Conservation (phyloP, 371 early-diverging fungal genomes). For the Rhizopus sp. region DNA sequence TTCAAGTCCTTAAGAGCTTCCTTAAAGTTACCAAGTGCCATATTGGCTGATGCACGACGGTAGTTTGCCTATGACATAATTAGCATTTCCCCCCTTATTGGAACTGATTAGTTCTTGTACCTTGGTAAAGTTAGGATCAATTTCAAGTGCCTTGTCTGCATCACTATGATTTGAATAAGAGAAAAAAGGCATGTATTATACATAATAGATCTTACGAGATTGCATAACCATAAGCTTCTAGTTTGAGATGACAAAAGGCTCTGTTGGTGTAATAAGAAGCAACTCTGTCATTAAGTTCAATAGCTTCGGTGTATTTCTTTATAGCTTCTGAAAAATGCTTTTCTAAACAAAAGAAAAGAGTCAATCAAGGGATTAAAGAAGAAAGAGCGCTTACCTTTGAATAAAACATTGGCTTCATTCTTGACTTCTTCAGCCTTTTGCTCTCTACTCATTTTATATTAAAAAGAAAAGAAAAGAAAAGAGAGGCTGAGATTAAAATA, state of each 20-base stretch:
- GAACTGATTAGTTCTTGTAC: slow-evolving; percentile 27
- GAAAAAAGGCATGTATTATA: slow-evolving; percentile 8
- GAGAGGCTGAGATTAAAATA: too few species aligned
- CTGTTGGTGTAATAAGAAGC: slow-evolving; percentile 92
- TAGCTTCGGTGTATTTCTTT: slow-evolving; percentile 82
- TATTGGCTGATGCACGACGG: slow-evolving; percentile 86
- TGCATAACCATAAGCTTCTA: slow-evolving; percentile 91
- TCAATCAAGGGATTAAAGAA: background rate
- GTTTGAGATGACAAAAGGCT: slow-evolving; percentile 85
- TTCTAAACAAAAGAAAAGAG: slow-evolving; percentile 12
- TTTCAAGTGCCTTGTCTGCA: slow-evolving; percentile 81
- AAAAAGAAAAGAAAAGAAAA: background rate
- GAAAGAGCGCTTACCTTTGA: slow-evolving; percentile 56
- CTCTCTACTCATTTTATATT: background rate
- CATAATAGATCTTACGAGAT: slow-evolving; percentile 55
- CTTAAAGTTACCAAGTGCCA: slow-evolving; percentile 82
- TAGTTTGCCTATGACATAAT: slow-evolving; percentile 70
- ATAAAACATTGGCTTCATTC: slow-evolving; percentile 76
- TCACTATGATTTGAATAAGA: slow-evolving; percentile 51
- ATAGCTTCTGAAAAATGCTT: slow-evolving; percentile 85
- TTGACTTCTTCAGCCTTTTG: slow-evolving; percentile 66
- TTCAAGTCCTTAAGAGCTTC: slow-evolving; percentile 84
- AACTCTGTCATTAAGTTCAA: slow-evolving; percentile 78
- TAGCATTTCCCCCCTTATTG: background rate
- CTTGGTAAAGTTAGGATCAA: slow-evolving; percentile 88